These are phyloP conservation scores for Ichthyophonus hoferi DNA, from an alignment of 208 protist genomes.

Conservation along the genomic window DNA sequence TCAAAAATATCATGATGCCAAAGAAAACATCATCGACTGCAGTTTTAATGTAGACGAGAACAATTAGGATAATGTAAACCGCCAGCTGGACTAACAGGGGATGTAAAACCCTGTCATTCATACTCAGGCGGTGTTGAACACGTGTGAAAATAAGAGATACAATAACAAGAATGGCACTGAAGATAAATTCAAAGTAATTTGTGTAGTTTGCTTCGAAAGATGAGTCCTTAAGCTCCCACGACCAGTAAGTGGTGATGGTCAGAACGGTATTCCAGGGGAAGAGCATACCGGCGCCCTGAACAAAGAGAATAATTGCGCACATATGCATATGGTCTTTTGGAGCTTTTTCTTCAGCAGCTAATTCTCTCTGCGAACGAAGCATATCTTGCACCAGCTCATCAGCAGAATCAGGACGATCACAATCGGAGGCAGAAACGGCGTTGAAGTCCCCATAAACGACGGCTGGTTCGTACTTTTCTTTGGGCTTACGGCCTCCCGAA, in stretches of 20 bases:
- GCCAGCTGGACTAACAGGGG: neutral
- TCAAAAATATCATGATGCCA: neutral
- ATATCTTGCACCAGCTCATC: too few species aligned
- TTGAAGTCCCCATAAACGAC: too few species aligned
- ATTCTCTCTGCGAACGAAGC: too few species aligned
- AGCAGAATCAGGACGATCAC: too few species aligned
- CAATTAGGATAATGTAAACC: neutral
- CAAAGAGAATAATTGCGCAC: constrained; percentile 67
- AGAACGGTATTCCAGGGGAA: constrained; percentile 77
- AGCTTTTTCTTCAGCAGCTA: too few species aligned
- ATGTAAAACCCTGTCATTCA: neutral
- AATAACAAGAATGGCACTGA: neutral
- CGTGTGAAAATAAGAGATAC: neutral
- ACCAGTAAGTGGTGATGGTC: constrained; percentile 72
- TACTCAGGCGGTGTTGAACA: neutral
- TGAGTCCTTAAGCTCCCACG: constrained; percentile 37
- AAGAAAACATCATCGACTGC: neutral
- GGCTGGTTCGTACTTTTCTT: too few species aligned
- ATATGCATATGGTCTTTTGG: too few species aligned
- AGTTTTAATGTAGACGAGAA: neutral
- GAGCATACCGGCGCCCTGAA: constrained; percentile 74
- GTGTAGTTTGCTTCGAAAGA: neutral
- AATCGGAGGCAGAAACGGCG: too few species aligned
- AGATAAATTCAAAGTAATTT: neutral
- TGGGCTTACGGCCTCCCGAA: too few species aligned